Evolutionary conservation across 306 rosid genomes (phyloP).

Genomic region (Canavalia gladiata): DNA sequence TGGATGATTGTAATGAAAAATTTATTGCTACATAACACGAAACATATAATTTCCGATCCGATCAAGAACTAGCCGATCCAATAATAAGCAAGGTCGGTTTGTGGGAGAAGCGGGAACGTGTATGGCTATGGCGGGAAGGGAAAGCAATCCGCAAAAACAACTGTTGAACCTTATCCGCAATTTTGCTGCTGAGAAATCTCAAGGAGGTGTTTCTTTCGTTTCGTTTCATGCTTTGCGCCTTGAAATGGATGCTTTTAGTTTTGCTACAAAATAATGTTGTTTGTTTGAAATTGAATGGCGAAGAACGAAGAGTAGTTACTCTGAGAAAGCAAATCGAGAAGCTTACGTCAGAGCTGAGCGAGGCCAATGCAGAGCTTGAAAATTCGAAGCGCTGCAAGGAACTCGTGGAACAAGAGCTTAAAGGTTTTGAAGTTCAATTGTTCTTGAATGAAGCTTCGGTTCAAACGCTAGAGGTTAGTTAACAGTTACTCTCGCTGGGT

Average conservation of each 20-base stretch:
- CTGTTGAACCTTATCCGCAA: slow-evolving; percentile 71
- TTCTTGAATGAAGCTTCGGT: slow-evolving; percentile 63
- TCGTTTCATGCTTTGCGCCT: background rate
- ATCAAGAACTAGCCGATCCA: background rate
- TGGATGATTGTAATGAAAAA: too few species aligned
- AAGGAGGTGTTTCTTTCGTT: slow-evolving; percentile 67
- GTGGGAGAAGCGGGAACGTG: background rate
- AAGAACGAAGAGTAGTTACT: slow-evolving; percentile 77
- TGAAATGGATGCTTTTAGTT: too few species aligned
- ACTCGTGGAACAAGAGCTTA: slow-evolving; percentile 75
- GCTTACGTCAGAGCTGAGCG: slow-evolving; percentile 62
- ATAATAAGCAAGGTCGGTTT: background rate
- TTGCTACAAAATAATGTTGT: background rate
- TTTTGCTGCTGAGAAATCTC: slow-evolving; percentile 78
- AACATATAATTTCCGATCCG: too few species aligned
- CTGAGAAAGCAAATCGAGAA: slow-evolving; percentile 74
- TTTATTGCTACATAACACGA: too few species aligned
- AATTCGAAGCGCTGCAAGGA: slow-evolving; percentile 75
- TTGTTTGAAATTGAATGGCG: slow-evolving; percentile 3
- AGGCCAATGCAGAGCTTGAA: slow-evolving; percentile 65
- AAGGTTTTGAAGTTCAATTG: slow-evolving; percentile 83
- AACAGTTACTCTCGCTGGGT: background rate
- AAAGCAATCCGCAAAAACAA: slow-evolving; percentile 69
- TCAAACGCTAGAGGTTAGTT: slow-evolving; percentile 73
- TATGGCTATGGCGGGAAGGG: slow-evolving; percentile 75